Conservation (phyloP, 116 monocot species). For the Phalaenopsis hybrid region DNA sequence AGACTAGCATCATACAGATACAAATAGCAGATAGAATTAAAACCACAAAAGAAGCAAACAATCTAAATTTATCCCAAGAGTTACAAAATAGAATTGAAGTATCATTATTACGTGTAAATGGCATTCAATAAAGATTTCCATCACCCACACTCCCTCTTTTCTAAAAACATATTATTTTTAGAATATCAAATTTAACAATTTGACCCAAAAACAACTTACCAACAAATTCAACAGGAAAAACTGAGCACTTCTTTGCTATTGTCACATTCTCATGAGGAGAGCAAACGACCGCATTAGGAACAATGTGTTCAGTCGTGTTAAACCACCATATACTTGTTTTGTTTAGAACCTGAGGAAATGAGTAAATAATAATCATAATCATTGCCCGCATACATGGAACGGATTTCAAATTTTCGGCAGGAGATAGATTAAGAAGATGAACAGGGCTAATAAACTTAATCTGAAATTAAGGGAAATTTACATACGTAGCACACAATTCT, state of each 20-base stretch:
- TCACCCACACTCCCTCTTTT: neutral
- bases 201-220: slow-evolving; percentile 41
- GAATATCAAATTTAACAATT: neutral
- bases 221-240: slow-evolving; percentile 98
- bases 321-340: slow-evolving; percentile 98
- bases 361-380: neutral
- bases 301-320: slow-evolving; percentile 64
- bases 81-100: neutral
- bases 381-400: neutral
- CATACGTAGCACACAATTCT: too few species aligned
- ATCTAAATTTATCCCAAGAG: neutral
- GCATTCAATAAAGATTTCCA: neutral
- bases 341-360: slow-evolving; percentile 57
- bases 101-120: neutral
- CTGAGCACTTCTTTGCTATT: slow-evolving; percentile 90
- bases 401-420: neutral
- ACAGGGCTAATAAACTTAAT: neutral
- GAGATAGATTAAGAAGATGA: neutral
- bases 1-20: neutral
- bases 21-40: neutral
- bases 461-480: neutral
- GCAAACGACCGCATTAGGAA: slow-evolving; percentile 83
- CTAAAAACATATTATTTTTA: neutral
- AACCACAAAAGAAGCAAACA: neutral
- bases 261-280: slow-evolving; percentile 89